Percentiles rank a stretch among this genome's conserved stretches.
Evolutionary conservation across 2,329 filamentous ascomycete species (phyloP).

Genomic region (Setomelanomma holmii): DNA sequence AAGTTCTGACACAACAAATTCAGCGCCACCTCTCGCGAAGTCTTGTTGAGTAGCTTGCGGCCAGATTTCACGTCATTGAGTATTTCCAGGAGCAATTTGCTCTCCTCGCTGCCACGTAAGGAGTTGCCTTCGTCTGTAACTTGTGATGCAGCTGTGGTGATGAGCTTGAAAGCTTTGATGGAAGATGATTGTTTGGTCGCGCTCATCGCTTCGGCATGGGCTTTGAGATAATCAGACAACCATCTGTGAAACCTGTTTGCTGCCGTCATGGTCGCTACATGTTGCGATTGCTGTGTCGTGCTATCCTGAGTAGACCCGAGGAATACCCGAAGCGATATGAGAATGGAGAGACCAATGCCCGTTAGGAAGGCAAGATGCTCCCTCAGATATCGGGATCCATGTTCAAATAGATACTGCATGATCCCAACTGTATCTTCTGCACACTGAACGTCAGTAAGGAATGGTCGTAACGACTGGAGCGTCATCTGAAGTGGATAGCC

Average conservation of each 20-base stretch:
- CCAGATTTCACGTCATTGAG: slow-evolving; percentile 73
- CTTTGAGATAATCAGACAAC: slow-evolving; percentile 73
- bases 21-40: slow-evolving; percentile 74
- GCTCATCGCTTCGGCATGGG: slow-evolving; percentile 50
- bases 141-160: slow-evolving; percentile 72
- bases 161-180: slow-evolving; percentile 66
- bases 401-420: slow-evolving; percentile 79
- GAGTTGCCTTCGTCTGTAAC: slow-evolving; percentile 74
- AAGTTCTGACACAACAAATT: slow-evolving; percentile 79
- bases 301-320: slow-evolving; percentile 76
- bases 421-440: slow-evolving; percentile 90
- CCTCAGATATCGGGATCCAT: slow-evolving; percentile 70
- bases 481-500: slow-evolving; percentile 92
- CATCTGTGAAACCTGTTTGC: slow-evolving; percentile 79
- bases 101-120: slow-evolving; percentile 74
- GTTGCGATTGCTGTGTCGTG: slow-evolving; percentile 85
- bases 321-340: slow-evolving; percentile 80
- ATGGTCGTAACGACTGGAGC: slow-evolving; percentile 78
- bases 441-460: slow-evolving; percentile 83
- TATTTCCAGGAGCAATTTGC: slow-evolving; percentile 78
- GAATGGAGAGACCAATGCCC: slow-evolving; percentile 78
- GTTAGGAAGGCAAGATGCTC: slow-evolving; percentile 77
- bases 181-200: slow-evolving; percentile 34
- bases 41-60: slow-evolving; percentile 70
- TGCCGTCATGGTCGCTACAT: slow-evolving; percentile 76